phyloP scores from a whole-genome alignment of 371 early-diverging fungal genomes.

The Gilbertella persicaria region DNA sequence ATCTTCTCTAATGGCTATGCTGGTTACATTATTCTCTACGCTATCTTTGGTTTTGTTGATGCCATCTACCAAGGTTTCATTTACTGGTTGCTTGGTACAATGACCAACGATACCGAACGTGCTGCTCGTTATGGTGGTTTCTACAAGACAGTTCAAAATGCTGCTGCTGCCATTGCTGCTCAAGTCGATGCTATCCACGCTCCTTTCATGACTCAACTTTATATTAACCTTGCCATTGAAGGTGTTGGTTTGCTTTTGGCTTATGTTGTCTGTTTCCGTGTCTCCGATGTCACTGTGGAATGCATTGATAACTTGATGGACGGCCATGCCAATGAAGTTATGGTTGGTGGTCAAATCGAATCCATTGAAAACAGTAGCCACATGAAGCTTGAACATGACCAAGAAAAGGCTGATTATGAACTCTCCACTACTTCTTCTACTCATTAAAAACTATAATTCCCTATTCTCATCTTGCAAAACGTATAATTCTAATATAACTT shows the following conservation, averaged over 20 bases:
- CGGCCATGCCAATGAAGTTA: slow-evolving; percentile 16
- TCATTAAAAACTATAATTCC: no score
- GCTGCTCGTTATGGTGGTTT: slow-evolving; percentile 77
- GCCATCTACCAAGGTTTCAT: slow-evolving; percentile 73
- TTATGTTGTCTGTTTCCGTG: slow-evolving; percentile 24
- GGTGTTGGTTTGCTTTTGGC: slow-evolving; percentile 31
- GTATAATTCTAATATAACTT: no score
- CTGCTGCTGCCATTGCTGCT: slow-evolving; percentile 35
- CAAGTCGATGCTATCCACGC: slow-evolving; percentile 47
- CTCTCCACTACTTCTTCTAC: no score
- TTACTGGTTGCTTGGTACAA: slow-evolving; percentile 79
- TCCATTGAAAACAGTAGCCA: slow-evolving; percentile 12
- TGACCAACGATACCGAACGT: slow-evolving; percentile 68
- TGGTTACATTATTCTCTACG: slow-evolving; percentile 60
- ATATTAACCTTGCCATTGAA: slow-evolving; percentile 28
- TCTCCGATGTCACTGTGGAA: slow-evolving; percentile 31
- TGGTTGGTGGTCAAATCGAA: slow-evolving; percentile 30
- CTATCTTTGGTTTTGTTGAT: slow-evolving; percentile 68
- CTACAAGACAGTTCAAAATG: slow-evolving; percentile 83
- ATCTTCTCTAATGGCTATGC: slow-evolving; percentile 39
- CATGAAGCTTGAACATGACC: slow-evolving; percentile 5
- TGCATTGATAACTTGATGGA: slow-evolving; percentile 27
- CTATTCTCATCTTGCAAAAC: no score
- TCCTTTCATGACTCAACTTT: slow-evolving; percentile 32
- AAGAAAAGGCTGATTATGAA: no score